These are phyloP conservation scores for Fraxinus sp. DNA, from an alignment of 305 asterid genomes.

Conservation along the genomic window DNA sequence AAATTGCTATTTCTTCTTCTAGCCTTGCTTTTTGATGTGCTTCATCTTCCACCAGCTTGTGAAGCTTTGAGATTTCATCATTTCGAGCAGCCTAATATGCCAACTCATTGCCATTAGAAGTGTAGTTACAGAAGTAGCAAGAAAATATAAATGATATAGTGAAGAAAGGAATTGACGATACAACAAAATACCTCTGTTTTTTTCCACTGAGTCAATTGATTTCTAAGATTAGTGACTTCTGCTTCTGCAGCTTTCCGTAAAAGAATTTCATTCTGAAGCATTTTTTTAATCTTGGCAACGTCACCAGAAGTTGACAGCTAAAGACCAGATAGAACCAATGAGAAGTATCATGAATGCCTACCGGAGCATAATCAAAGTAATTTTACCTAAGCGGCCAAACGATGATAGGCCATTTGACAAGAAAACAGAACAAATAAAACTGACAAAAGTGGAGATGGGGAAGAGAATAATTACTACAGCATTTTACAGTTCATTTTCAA, in stretches of 20 bases:
- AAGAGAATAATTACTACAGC: background rate
- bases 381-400: background rate
- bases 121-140: constrained; percentile 22
- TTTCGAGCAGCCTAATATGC: constrained; percentile 50
- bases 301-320: constrained; percentile 54
- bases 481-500: background rate
- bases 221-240: constrained; percentile 49
- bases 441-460: background rate
- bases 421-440: background rate
- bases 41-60: constrained; percentile 67
- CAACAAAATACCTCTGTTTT: constrained; percentile 52
- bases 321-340: constrained; percentile 7
- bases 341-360: background rate
- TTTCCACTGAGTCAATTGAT: constrained; percentile 53
- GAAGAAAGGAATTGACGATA: constrained; percentile 15
- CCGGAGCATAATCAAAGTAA: background rate
- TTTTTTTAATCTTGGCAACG: constrained; percentile 50
- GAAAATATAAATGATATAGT: background rate
- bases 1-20: constrained; percentile 63
- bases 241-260: constrained; percentile 68
- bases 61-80: constrained; percentile 63
- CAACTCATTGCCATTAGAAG: constrained; percentile 23
- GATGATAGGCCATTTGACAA: constrained; percentile 5
- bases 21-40: constrained; percentile 53
- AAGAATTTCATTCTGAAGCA: constrained; percentile 58